Base-by-base conservation (phyloP, 139 green algal species). In the Asterochloris sp. region DNA sequence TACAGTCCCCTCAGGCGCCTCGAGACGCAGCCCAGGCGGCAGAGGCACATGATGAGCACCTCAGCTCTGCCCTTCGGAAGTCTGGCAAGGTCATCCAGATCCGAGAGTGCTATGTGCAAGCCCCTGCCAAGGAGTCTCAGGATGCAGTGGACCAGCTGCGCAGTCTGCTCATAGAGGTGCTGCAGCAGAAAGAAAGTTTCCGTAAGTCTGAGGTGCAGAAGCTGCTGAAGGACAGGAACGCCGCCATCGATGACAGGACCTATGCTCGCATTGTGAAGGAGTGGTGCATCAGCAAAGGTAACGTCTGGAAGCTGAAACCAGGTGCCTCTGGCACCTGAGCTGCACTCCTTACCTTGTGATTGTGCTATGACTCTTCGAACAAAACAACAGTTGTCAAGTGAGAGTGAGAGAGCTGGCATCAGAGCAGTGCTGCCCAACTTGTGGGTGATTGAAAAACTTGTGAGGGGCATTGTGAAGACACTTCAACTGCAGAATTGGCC, bases 231-330 rank as follows among this genome's bases (percentile, higher is more conserved):
- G 84, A 84, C 63, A 85, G 85, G 64, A 85, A 91, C 13, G 28
- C 76, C n/a, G 24, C 90, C n/a, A 78, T 89, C 0, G 69, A 66
- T 23, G 87, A 91, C 60, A 64, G 19, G 0, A 19, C 83, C 11
- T 87, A 88, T 73, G 29, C 67, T 24, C 87, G 85, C 78, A 84
- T 91, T 1, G 79, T 92, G 74, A 91, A 90, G 76, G 83, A 88
- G 16, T 47, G 90, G 47, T 91, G 89, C 84, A 82, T 26, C 2
- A 86, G 79, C 0, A 77, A 78, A 60, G 87, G 87, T 63, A 85
- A 78, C 81, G 60, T 81, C 13, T 92, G 89, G 89, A 74, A 21
- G 29, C 82, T 92, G 0, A 87, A 89, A 76, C 27, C 12, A 19
- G 66, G 82, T n/a, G 79, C 60, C 47, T 47, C 38, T 54, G 38